Evolutionary conservation across 805 yeast genomes (phyloP).

Genomic region (Cyberlindnera euphorbiae): DNA sequence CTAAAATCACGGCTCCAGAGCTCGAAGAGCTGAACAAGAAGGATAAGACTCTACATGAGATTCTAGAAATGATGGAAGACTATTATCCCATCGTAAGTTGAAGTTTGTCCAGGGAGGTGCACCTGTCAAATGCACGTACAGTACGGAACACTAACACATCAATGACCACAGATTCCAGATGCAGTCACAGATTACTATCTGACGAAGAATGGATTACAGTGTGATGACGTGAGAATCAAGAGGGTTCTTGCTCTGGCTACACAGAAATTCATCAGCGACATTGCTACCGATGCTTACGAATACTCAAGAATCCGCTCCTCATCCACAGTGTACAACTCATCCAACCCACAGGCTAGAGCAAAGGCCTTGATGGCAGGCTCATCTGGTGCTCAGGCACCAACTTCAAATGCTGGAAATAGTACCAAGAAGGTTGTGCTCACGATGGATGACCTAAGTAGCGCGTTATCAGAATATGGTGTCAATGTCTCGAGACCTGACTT

Average conservation of each 20-base stretch:
- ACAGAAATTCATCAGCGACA: slow-evolving; percentile 89
- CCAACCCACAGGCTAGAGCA: slow-evolving; percentile 83
- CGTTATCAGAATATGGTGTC: slow-evolving; percentile 87
- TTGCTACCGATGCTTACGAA: slow-evolving; percentile 95
- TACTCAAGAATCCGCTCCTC: slow-evolving; percentile 89
- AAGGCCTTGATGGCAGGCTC: slow-evolving; percentile 70
- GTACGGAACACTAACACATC: too few species aligned
- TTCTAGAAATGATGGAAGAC: slow-evolving; percentile 85
- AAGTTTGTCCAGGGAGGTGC: too few species aligned
- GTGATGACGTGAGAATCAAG: slow-evolving; percentile 63
- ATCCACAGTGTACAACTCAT: slow-evolving; percentile 77
- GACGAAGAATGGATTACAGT: slow-evolving; percentile 77
- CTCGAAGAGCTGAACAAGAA: slow-evolving; percentile 68
- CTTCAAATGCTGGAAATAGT: slow-evolving; percentile 34
- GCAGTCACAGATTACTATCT: slow-evolving; percentile 92
- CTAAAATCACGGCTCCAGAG: slow-evolving; percentile 28
- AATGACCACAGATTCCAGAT: slow-evolving; percentile 82
- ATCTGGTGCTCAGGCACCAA: slow-evolving; percentile 33
- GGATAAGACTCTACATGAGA: slow-evolving; percentile 79
- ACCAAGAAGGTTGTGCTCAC: slow-evolving; percentile 83
- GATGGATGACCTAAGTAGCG: slow-evolving; percentile 89
- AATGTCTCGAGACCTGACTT: slow-evolving; percentile 91
- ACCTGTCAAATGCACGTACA: too few species aligned
- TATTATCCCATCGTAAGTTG: slow-evolving; percentile 66
- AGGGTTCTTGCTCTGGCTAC: slow-evolving; percentile 90